Conservation (phyloP, 345 rosid genomes). For the Eucalyptus coolabah region DNA sequence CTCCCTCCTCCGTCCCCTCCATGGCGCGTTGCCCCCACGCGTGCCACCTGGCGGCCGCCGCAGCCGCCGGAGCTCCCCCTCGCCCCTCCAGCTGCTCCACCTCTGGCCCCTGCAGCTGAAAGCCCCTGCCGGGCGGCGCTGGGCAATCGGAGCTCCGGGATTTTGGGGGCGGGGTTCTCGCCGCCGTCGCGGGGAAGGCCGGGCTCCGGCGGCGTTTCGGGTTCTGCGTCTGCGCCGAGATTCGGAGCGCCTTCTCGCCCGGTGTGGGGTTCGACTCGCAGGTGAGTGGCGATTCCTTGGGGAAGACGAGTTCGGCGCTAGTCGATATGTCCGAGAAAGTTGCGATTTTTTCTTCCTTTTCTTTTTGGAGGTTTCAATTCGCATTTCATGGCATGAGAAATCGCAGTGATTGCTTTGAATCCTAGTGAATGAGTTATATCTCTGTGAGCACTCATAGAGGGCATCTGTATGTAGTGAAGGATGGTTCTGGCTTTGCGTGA, state of each 20-base stretch:
- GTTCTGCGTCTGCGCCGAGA: slow-evolving; percentile 45
- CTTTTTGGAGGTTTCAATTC: not conserved
- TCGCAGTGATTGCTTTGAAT: not conserved
- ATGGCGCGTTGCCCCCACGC: slow-evolving; percentile 30
- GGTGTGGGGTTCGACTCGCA: slow-evolving; percentile 66
- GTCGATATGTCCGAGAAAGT: not conserved
- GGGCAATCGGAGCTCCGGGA: slow-evolving; percentile 1
- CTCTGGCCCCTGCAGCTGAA: slow-evolving; percentile 8
- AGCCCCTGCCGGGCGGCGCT: not conserved
- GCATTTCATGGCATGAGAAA: not conserved
- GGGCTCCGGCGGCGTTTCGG: slow-evolving; percentile 20
- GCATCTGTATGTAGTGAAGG: not conserved
- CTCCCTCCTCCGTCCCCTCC: slow-evolving; percentile 10
- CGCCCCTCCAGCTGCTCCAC: not conserved
- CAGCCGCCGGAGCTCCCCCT: slow-evolving; percentile 5
- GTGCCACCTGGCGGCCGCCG: too few species aligned
- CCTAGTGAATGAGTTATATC: not conserved
- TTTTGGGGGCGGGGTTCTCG: slow-evolving; percentile 7
- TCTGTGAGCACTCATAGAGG: not conserved
- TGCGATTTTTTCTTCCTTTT: not conserved
- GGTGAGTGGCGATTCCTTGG: slow-evolving; percentile 12
- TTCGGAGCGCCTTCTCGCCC: slow-evolving; percentile 42
- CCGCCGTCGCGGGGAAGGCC: slow-evolving; percentile 11
- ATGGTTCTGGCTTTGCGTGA: not conserved
- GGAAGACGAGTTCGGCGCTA: not conserved